Evolutionary conservation across 1,284 basidiomycete species (phyloP), one percentile per base, ranked within the genome.

Genomic region (Austroboletus niveus): DNA sequence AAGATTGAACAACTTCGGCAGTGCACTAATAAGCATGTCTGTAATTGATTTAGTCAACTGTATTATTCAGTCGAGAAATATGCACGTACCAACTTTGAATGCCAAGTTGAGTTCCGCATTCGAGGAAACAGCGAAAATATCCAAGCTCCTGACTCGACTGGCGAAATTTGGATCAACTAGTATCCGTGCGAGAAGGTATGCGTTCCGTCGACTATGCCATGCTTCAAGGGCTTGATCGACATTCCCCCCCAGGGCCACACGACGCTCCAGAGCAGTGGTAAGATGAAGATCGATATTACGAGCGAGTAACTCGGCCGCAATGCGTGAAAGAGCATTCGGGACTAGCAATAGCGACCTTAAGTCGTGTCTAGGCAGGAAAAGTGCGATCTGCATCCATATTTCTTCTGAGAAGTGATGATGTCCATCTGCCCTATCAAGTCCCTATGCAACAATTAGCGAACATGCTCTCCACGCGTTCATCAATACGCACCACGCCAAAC

Each of bases 11-110:
- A 87, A 64, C 59, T 81, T 84, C 15, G 84, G 82, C 12, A 88
- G 69, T 1, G 83, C 82, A 43, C 86, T 87, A 20, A 80, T 75
- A 39, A 88, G 68, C 79, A 87, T 86, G 30, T 81, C 84, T 85
- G 40, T 14, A n/a, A 49, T 20, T 29, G 44, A 10, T 31, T 60
- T 39, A 50, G 10, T 24, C 29, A 40, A 3, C 36, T n/a, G n/a
- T 17, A 22, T 30, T 30, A 45, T 40, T n/a, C 15, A 46, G 22
- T 40, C 2, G 27, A 9, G 22, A 22, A 24, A 8, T 10, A 39
- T 30, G 20, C 36, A 55, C 72, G 24, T 58, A 82, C 85, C 82
- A 38, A 78, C 80, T 64, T 87, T 82, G 63, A 87, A 87, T 1
- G 80, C 76, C 60, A 82, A 74, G 8, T 79, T 71, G 29, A 77